Base-by-base conservation (phyloP, 192 early-diverging fungal genomes). In the Pilaira anomala region DNA sequence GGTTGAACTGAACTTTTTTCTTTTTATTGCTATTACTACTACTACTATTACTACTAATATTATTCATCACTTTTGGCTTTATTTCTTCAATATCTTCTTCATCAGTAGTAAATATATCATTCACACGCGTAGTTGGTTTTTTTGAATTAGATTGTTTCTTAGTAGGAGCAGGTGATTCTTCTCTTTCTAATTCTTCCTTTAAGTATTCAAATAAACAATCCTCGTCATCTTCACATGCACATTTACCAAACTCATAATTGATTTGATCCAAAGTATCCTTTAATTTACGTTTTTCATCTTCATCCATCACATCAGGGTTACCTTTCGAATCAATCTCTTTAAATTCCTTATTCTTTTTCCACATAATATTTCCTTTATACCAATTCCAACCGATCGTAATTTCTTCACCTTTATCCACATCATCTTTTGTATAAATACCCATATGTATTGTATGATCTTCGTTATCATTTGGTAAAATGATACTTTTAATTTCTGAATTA, bases 351-450 rank as follows among this genome's bases (percentile, higher is more conserved):
- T 73, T 64, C 7, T 74, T 57, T 49, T 71, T 67, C 29, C 73
- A 58, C 4, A 72, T 68, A 28, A 62, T 42, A 60, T 82, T 75
- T 19, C 76, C 76, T 12, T 52, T 52, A 41, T 87, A 81, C 89
- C 89, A 91, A 28, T 83, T 73, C 89, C 89, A 91, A n/a, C 76
- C 83, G 3, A 89, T 36, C 3, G 87, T 90, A 44, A 91, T 77
- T 69, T 91, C 90, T 44, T 87, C 77, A 44, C 84, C 87, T 24
- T 81, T 75, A 28, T 55, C 67, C 2, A 91, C 82, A 1, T 65
- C 60, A 26, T 79, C 76, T 22, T 75, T 73, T 13, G 90, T 74
- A 79, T 89, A 90, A 13, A 91, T 64, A 12, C 86, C 90, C 6
- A 91, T 75, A 49, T 86, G 81, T 16, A 91, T 77, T 45, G 75